Base-by-base conservation (phyloP, 371 early-diverging fungal species). In the Ordospora pajunii region DNA sequence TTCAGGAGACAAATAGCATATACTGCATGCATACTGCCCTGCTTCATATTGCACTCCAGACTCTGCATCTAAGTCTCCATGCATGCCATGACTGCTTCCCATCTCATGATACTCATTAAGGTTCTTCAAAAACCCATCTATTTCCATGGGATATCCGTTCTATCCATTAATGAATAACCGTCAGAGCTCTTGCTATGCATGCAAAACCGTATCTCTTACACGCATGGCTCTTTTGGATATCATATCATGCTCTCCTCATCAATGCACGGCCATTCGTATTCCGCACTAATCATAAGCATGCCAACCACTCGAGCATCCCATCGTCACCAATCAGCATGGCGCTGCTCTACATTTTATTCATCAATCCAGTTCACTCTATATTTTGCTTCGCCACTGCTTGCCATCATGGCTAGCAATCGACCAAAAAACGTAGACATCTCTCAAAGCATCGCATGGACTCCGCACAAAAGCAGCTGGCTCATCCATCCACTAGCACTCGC, bases 361-460 rank as follows among this genome's bases (percentile, higher is more conserved):
- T n/a, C 27, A 22, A 58, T 58, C 19, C 1, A 22, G 5, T 4
- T 10, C 19, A 22, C 5, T 19, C 19, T 19, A 27, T 14, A 22
- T 19, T 23, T 58, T 58, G 4, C 14, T 2, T 43, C 17, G 3
- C 2, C 6, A 21, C 42, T 49, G 21, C 49, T 49, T 49, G 21
- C 21, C 1, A 4, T 37, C 8, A 65, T 65, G 66, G 21, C 14
- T n/a, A 45, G 21, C 11, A 11, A 65, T 45, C 32, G 19, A 25
- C 27, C 14, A n/a, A 46, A 25, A 27, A 67, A 63, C 9, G 64
- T 74, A 22, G 72, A 53, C 19, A 52, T 83, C 51, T 83, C 83
- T 12, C 53, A 80, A 53, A 83, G 80, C 62, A 73, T 83, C n/a
- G 49, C 79, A 6, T 83, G 83, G 83, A 77, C 79, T 21, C 50